These are phyloP conservation scores for Trapa incisa DNA, from an alignment of 345 rosid species.

Conservation along the genomic window DNA sequence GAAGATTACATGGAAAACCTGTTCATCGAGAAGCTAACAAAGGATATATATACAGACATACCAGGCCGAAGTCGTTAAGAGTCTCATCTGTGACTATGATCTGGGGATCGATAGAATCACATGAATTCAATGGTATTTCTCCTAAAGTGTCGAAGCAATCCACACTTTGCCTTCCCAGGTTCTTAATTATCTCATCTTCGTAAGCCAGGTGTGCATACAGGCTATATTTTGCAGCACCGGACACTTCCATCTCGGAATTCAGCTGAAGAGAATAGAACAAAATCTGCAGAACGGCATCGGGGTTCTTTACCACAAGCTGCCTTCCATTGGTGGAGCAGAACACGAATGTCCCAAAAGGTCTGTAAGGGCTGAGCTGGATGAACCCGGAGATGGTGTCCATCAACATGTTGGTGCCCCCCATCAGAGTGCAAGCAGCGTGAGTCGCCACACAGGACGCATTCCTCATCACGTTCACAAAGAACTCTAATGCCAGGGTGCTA, in stretches of 20 bases:
- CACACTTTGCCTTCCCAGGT: conserved; percentile 19
- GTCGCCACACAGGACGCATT: conserved; percentile 42
- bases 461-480: conserved; percentile 40
- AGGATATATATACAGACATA: conserved; percentile 6
- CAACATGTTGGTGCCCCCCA: conserved; percentile 54
- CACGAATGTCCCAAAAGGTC: conserved; percentile 63
- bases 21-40: no score
- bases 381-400: conserved; percentile 46
- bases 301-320: conserved; percentile 40
- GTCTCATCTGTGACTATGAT: conserved; percentile 5
- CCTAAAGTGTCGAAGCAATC: conserved; percentile 22
- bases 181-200: conserved; percentile 15
- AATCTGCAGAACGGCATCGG: conserved; percentile 64
- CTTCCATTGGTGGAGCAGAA: conserved; percentile 37
- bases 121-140: conserved; percentile 22
- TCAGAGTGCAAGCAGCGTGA: conserved; percentile 46
- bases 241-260: conserved; percentile 19
- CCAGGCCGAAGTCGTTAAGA: conserved; percentile 59
- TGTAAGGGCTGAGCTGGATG: conserved; percentile 59
- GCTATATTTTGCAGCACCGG: conserved; percentile 24
- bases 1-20: neutral
- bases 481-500: conserved; percentile 5
- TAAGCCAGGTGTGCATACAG: conserved; percentile 36
- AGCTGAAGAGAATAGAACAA: conserved; percentile 56
- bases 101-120: conserved; percentile 8